Evolutionary conservation across 345 rosid species (phyloP).

Genomic region (Gynandropsis gynandra): DNA sequence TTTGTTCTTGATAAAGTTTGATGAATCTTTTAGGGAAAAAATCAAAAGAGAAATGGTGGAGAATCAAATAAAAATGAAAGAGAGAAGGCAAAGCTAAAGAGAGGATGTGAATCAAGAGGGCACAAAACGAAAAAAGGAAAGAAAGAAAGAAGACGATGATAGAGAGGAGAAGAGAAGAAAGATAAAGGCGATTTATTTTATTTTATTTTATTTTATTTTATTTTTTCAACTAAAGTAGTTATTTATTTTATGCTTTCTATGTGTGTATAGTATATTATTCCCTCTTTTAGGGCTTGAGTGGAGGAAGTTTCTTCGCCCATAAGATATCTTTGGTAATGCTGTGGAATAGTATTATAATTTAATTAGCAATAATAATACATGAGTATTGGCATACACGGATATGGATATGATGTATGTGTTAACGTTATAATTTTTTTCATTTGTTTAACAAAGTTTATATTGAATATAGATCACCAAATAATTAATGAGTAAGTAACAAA

Average conservation of each 20-base stretch:
- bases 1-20: slow-evolving; percentile 53
- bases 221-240: slow-evolving; percentile 15
- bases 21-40: slow-evolving; percentile 44
- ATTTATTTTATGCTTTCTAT: slow-evolving; percentile 25
- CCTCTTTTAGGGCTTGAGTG: slow-evolving; percentile 64
- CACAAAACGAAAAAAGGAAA: slow-evolving; percentile 25
- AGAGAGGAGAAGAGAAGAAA: slow-evolving; percentile 17
- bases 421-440: too few species aligned
- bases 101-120: slow-evolving; percentile 22
- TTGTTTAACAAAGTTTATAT: too few species aligned
- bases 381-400: neutral
- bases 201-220: neutral
- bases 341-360: slow-evolving; percentile 3
- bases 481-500: too few species aligned
- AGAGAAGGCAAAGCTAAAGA: slow-evolving; percentile 31
- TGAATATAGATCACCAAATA: too few species aligned
- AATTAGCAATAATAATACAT: neutral
- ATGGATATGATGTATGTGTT: too few species aligned
- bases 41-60: slow-evolving; percentile 45
- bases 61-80: slow-evolving; percentile 49
- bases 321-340: slow-evolving; percentile 42
- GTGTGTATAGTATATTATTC: slow-evolving; percentile 40
- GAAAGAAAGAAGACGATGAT: slow-evolving; percentile 27
- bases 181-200: too few species aligned
- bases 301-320: slow-evolving; percentile 44